A percentile compares a stretch with the other conserved stretches of the same genome.
These are phyloP conservation scores for Nicotiana knightiana DNA, from an alignment of 257 asterid genomes.

Conservation along the genomic window DNA sequence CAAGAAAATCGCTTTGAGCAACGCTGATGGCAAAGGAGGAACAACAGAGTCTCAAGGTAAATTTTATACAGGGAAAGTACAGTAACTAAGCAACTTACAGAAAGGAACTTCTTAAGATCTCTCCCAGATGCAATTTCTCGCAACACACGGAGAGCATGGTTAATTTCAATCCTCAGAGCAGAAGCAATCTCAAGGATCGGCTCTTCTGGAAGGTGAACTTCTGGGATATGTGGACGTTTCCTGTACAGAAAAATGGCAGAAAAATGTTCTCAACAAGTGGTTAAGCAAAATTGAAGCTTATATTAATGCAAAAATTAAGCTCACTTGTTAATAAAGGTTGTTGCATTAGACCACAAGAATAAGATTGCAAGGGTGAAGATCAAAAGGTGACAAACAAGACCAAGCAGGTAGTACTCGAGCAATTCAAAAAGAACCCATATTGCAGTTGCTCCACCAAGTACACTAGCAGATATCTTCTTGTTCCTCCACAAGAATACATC, in stretches of 20 bases:
- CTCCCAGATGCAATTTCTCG: constrained; percentile 70
- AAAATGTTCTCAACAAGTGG: neutral
- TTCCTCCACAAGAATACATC: constrained; percentile 9
- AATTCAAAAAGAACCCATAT: constrained; percentile 9
- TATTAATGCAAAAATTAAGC: constrained; percentile 12
- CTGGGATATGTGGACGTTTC: constrained; percentile 65
- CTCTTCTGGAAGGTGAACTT: constrained; percentile 54
- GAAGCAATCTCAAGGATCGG: constrained; percentile 55
- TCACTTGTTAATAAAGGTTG: constrained; percentile 63
- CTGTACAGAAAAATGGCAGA: constrained; percentile 28
- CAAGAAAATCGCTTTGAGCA: neutral
- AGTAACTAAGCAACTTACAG: constrained; percentile 32
- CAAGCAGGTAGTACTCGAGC: constrained; percentile 49
- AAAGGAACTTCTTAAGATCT: constrained; percentile 66
- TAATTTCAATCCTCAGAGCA: constrained; percentile 52
- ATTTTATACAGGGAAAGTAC: neutral
- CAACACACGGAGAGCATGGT: constrained; percentile 38
- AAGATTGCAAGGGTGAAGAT: constrained; percentile 47
- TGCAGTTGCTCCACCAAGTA: constrained; percentile 8
- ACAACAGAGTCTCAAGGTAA: neutral
- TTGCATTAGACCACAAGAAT: constrained; percentile 78
- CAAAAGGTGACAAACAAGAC: constrained; percentile 54
- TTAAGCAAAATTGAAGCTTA: neutral
- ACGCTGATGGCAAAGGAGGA: neutral
- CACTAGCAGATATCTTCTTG: constrained; percentile 10